Conservation (phyloP, 805 yeast genomes). For the Myxozyma kluyveri region DNA sequence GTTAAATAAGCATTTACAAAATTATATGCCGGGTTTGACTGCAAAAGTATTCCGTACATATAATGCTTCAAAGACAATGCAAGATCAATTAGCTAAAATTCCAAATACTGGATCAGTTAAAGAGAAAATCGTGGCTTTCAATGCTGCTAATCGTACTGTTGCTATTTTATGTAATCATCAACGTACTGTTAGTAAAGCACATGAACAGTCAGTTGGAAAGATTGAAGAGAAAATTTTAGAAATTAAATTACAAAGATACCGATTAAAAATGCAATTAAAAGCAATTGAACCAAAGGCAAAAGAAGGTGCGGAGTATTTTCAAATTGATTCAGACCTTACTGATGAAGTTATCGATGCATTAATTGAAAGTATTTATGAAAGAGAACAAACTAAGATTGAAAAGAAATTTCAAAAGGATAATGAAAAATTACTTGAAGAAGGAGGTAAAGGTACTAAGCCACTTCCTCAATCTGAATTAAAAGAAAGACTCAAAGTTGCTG, state of each 20-base stretch:
- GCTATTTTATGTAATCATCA: conserved; percentile 97
- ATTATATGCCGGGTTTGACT: conserved; percentile 87
- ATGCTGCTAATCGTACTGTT: conserved; percentile 93
- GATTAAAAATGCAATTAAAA: conserved; percentile 64
- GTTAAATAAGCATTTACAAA: conserved; percentile 81
- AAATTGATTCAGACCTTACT: conserved; percentile 62
- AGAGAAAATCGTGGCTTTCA: conserved; percentile 81
- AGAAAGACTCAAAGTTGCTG: conserved; percentile 56
- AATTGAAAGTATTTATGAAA: conserved; percentile 54
- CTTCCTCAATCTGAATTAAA: conserved; percentile 47
- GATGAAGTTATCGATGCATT: conserved; percentile 62
- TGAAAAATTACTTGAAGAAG: conserved; percentile 61
- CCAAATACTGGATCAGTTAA: conserved; percentile 83
- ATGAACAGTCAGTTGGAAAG: conserved; percentile 75
- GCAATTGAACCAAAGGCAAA: conserved; percentile 42
- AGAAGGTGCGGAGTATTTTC: conserved; percentile 62
- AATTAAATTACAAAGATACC: conserved; percentile 76
- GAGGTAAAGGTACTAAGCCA: conserved; percentile 43
- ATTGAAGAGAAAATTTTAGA: conserved; percentile 76
- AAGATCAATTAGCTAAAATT: conserved; percentile 82
- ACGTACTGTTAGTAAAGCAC: conserved; percentile 83
- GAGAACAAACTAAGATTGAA: conserved; percentile 61
- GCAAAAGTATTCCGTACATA: conserved; percentile 98
- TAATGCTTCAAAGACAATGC: conserved; percentile 96
- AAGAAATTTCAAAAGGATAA: conserved; percentile 73